Base-by-base conservation (phyloP, 805 yeast genomes). In the Ogataea dorogensis region DNA sequence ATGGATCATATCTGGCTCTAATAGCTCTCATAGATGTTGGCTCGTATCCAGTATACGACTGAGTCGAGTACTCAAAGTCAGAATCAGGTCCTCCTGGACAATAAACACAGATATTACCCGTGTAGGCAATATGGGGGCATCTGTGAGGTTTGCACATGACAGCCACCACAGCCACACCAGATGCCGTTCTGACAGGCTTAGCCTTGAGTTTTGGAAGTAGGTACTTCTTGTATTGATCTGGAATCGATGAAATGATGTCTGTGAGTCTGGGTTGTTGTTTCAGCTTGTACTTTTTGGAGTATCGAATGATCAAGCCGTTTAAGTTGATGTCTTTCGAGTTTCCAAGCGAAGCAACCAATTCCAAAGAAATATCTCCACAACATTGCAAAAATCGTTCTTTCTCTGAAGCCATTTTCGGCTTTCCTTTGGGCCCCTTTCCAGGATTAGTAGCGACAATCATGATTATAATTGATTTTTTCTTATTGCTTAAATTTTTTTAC, bases 11-110 rank as follows among this genome's bases (percentile, higher is more conserved):
- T 53, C 98, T 77, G 0, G 98, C 98, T 51, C 98, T 73, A 44
- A 93, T 93, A n/a, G 98, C 98, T 53, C 98, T 75, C 98, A 93
- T 93, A 1, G 97, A 88, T 0, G 98, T 93, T 7, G 98, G 98
- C 61, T 93, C 98, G 57, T 93, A 93, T 24, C 98, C 98, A 0
- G 98, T 93, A 56, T 93, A 93, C 4, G 97, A 88, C 64, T 93
- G 98, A 3, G 98, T 93, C 1, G 96, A 86, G 63, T 93, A 93
- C 59, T 93, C 98, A 57, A 93, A 93, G 64, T 93, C 98, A 1
- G 95, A 83, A 60, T 93, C 98, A 3, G 98, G 98, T 2, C 98
- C 98, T 42, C 98, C 98, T 5, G 98, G 98, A 66, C 98, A 93
- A 59, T 85, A 93, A 9, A 93, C 98, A 68, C 98, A 93, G 44